phyloP scores from a whole-genome alignment of 169 alveolate species.

The Eimeria falciformis region DNA sequence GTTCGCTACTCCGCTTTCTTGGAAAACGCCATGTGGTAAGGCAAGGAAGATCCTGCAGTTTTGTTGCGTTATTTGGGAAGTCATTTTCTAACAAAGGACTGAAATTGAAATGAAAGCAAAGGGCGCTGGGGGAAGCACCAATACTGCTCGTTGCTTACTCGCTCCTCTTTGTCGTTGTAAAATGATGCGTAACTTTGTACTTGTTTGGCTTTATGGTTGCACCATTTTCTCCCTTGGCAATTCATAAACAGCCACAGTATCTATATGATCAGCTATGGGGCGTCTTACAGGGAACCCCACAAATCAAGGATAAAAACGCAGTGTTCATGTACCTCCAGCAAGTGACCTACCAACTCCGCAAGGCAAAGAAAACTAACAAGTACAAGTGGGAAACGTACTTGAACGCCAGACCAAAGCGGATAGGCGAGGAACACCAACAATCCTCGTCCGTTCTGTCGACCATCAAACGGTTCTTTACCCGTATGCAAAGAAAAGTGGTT shows the following conservation, averaged over 20 bases:
- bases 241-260: no score
- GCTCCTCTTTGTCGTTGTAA: no score
- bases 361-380: conserved; percentile 50
- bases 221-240: no score
- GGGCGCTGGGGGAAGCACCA: no score
- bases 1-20: conserved; percentile 71
- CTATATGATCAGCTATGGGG: neutral
- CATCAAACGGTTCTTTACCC: conserved; percentile 27
- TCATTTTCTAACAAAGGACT: no score
- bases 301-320: conserved; percentile 24
- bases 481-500: neutral
- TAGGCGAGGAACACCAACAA: conserved; percentile 32
- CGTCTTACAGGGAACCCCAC: conserved; percentile 46
- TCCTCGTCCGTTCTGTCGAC: conserved; percentile 36
- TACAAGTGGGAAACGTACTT: conserved; percentile 61
- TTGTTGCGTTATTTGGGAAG: no score
- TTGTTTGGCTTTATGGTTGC: no score
- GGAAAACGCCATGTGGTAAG: conserved; percentile 65
- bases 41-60: no score
- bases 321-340: conserved; percentile 22
- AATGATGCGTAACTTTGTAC: no score
- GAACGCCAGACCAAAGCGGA: conserved; percentile 46
- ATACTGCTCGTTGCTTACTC: no score
- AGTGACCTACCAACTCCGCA: conserved; percentile 61
- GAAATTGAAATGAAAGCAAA: no score